Percentiles rank a stretch among this genome's conserved stretches.
phyloP scores from a whole-genome alignment of 192 early-diverging fungal genomes.

The Podila epicladia region DNA sequence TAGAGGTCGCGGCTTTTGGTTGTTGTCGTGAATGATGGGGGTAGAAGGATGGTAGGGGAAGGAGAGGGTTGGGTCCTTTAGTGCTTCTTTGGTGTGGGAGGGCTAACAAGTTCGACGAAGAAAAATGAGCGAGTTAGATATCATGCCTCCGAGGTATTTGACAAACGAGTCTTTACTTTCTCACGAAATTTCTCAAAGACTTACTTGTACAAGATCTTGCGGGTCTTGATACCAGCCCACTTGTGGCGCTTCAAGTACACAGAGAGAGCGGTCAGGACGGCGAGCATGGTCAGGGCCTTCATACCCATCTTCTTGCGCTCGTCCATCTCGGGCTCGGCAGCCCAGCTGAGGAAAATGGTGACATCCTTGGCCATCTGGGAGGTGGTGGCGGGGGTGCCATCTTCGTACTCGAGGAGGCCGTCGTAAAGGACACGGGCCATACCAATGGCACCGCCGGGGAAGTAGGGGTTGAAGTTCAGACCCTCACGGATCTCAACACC shows the following conservation, averaged over 20 bases:
- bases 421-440: slow-evolving; percentile 97
- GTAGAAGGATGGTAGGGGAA: background rate
- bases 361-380: slow-evolving; percentile 99
- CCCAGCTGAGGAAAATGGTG: slow-evolving; percentile 92
- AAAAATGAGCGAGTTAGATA: background rate
- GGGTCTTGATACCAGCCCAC: slow-evolving; percentile 89
- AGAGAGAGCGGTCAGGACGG: slow-evolving; percentile 76
- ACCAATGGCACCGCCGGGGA: slow-evolving; percentile 96
- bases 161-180: background rate
- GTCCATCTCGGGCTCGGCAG: slow-evolving; percentile 97
- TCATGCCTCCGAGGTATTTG: slow-evolving; percentile 82
- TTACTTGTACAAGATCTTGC: slow-evolving; percentile 88
- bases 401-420: slow-evolving; percentile 95
- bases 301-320: slow-evolving; percentile 96
- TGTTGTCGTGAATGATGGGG: background rate
- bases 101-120: slow-evolving; percentile 25
- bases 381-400: slow-evolving; percentile 93
- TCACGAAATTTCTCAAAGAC: too few relatives aligned
- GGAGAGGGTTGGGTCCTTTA: too few relatives aligned
- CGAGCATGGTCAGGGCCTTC: slow-evolving; percentile 83
- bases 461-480: slow-evolving; percentile 97
- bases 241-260: slow-evolving; percentile 95
- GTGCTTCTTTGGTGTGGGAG: slow-evolving; percentile 49
- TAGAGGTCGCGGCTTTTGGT: background rate
- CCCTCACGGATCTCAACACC: slow-evolving; percentile 94